Conservation (phyloP, 306 rosid species). For the Pterocarpus santalinus region DNA sequence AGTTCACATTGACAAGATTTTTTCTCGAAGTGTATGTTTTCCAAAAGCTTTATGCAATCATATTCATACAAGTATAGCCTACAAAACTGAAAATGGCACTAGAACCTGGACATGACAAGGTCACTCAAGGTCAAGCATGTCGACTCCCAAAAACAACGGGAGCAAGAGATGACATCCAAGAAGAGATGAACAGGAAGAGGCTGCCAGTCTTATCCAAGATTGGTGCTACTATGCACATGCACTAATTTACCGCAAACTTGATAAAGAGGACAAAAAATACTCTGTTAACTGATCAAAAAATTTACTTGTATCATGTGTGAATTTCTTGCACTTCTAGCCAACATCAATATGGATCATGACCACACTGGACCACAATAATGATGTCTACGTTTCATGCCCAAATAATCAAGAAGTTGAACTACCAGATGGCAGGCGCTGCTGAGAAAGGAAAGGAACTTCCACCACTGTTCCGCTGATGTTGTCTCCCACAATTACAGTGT, state of each 20-base stretch:
- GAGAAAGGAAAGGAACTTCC: conserved; percentile 81
- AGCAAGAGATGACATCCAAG: neutral
- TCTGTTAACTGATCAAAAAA: neutral
- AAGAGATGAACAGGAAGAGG: conserved; percentile 53
- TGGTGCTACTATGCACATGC: conserved; percentile 40
- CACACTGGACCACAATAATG: conserved; percentile 14
- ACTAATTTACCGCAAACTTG: too few species aligned
- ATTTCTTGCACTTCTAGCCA: conserved; percentile 1
- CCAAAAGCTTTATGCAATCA: too few species aligned
- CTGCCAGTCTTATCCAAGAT: conserved; percentile 55
- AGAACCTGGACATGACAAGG: neutral
- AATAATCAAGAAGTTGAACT: conserved; percentile 52
- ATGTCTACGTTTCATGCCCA: conserved; percentile 28
- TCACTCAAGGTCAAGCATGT: too few species aligned
- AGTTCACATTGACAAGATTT: neutral
- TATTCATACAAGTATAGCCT: neutral
- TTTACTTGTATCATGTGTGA: conserved; percentile 18
- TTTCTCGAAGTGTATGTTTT: conserved; percentile 27
- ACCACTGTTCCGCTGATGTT: conserved; percentile 67
- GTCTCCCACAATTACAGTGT: conserved; percentile 70
- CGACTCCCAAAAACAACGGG: too few species aligned
- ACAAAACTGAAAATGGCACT: neutral
- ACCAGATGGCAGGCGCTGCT: conserved; percentile 62
- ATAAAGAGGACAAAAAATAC: too few species aligned
- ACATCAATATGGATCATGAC: conserved; percentile 8